These are phyloP conservation scores for Leucoagaricus sp. DNA, from an alignment of 1,284 basidiomycete genomes.

Conservation along the genomic window DNA sequence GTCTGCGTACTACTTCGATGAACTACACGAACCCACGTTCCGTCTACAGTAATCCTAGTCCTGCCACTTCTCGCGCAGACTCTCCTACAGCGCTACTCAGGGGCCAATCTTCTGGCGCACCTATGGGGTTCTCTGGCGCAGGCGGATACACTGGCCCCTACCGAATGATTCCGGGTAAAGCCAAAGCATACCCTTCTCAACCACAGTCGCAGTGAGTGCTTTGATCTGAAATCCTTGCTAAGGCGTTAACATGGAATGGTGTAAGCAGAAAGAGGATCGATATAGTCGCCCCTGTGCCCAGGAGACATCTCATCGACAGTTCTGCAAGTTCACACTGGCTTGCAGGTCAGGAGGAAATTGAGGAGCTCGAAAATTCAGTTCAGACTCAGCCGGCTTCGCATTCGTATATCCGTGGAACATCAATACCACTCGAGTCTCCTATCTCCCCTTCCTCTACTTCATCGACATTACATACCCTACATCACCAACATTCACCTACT, in stretches of 20 bases:
- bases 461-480: not conserved
- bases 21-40: conserved; percentile 10
- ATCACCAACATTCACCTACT: conserved; percentile 10
- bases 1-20: not conserved
- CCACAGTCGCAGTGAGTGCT: conserved; percentile 4
- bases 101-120: not conserved
- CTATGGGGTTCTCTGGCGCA: not conserved
- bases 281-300: conserved; percentile 59
- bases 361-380: not conserved
- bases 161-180: conserved; percentile 13
- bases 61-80: conserved; percentile 11
- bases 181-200: not conserved
- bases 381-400: not conserved
- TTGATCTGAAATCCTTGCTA: not conserved
- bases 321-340: conserved; percentile 55
- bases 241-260: not conserved
- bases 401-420: not conserved
- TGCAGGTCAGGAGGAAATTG: not conserved
- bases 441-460: conserved; percentile 1
- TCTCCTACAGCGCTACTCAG: conserved; percentile 3
- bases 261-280: conserved; percentile 5
- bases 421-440: conserved; percentile 5
- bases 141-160: conserved; percentile 8
- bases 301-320: conserved; percentile 53
- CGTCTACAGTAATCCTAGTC: conserved; percentile 11